Evolutionary conservation across 257 asterid species (phyloP).

Genomic region (Solanum lignicaule): DNA sequence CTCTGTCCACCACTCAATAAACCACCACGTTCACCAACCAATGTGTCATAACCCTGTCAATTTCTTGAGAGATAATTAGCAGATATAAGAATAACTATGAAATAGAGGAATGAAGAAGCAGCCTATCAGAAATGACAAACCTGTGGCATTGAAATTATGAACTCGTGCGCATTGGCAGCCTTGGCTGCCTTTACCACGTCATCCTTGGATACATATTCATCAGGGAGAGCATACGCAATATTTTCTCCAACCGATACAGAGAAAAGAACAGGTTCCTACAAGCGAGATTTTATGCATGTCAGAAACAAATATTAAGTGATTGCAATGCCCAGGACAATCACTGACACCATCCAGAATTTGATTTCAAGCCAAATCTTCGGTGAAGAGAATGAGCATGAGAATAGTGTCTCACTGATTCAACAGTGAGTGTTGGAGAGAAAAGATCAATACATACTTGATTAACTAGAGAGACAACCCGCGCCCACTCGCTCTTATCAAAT

Average conservation of each 20-base stretch:
- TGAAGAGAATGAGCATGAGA: background rate
- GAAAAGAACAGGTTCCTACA: conserved; percentile 91
- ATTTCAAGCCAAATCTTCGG: background rate
- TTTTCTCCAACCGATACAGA: conserved; percentile 92
- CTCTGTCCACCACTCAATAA: conserved; percentile 95
- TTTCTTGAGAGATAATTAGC: conserved; percentile 5
- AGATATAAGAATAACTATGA: background rate
- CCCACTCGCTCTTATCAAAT: conserved; percentile 95
- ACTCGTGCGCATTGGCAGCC: conserved; percentile 98
- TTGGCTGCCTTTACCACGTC: conserved; percentile 92
- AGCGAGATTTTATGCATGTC: background rate
- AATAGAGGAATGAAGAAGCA: background rate
- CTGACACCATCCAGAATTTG: background rate
- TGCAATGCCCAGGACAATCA: background rate
- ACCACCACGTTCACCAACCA: conserved; percentile 98
- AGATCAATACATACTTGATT: conserved; percentile 56
- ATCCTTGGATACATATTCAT: conserved; percentile 74
- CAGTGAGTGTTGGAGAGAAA: background rate
- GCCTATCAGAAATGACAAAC: conserved; percentile 23
- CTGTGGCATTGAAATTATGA: conserved; percentile 88
- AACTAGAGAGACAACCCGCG: conserved; percentile 79
- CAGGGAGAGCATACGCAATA: conserved; percentile 95
- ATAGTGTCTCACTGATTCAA: background rate
- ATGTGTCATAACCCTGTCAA: conserved; percentile 78
- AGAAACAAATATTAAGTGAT: conserved; percentile 6